phyloP scores from a whole-genome alignment of 192 early-diverging fungal genomes.

The Mortierella alpina region DNA sequence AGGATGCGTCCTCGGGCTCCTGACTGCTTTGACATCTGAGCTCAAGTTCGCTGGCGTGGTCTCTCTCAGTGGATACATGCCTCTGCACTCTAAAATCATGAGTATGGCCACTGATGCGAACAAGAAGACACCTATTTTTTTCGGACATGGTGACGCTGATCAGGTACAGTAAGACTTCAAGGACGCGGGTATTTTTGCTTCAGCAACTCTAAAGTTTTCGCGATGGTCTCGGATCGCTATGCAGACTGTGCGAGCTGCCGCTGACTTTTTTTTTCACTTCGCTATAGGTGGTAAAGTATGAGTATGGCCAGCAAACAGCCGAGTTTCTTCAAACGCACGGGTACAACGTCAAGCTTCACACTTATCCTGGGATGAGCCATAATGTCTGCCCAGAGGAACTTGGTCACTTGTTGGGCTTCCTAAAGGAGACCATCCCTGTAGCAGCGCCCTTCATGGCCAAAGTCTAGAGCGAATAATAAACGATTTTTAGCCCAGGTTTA shows the following conservation, averaged over 20 bases:
- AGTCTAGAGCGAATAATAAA: not conserved
- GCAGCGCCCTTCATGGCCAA: conserved; percentile 25
- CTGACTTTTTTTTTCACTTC: not conserved
- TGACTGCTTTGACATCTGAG: conserved; percentile 77
- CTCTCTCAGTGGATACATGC: conserved; percentile 83
- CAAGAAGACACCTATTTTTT: conserved; percentile 80
- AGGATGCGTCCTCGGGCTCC: conserved; percentile 81
- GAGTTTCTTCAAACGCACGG: conserved; percentile 68
- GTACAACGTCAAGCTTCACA: conserved; percentile 78
- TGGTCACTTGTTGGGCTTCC: conserved; percentile 72
- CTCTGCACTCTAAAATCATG: conserved; percentile 62
- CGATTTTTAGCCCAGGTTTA: too few species aligned
- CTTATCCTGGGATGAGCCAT: conserved; percentile 87
- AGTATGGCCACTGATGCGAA: conserved; percentile 67
- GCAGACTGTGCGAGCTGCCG: not conserved
- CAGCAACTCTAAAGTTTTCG: not conserved
- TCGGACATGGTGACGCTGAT: conserved; percentile 88
- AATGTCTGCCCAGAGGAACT: conserved; percentile 75
- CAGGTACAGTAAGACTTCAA: conserved; percentile 21
- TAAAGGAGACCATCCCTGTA: conserved; percentile 63
- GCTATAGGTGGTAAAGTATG: conserved; percentile 69
- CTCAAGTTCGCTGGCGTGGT: conserved; percentile 58
- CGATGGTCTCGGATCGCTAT: not conserved
- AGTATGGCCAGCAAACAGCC: conserved; percentile 76
- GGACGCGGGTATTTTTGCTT: not conserved